Conservation (phyloP, 306 rosid genomes). For the Prunus armeniaca region DNA sequence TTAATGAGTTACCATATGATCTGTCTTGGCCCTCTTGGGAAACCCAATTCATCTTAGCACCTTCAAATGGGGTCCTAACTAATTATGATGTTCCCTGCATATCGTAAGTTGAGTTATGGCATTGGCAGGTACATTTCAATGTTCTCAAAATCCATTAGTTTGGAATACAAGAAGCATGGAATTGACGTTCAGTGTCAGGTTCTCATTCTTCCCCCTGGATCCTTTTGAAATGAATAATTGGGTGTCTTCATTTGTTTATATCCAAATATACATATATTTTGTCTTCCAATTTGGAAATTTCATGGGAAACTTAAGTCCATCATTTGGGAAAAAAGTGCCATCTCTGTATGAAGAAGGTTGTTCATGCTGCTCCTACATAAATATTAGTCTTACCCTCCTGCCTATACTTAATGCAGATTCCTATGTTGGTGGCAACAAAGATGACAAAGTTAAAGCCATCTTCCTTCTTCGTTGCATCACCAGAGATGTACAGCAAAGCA, state of each 20-base stretch:
- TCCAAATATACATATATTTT: neutral
- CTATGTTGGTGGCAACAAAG: slow-evolving; percentile 26
- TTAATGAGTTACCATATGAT: neutral
- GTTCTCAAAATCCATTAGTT: slow-evolving; percentile 14
- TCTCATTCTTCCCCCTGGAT: neutral
- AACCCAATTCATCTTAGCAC: neutral
- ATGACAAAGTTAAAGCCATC: slow-evolving; percentile 14
- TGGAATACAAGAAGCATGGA: slow-evolving; percentile 29
- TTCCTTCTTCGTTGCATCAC: slow-evolving; percentile 15
- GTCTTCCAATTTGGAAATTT: neutral
- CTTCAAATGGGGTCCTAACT: neutral
- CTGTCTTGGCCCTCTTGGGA: neutral
- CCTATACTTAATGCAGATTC: slow-evolving; percentile 17
- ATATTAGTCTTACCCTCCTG: neutral
- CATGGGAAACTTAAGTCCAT: neutral
- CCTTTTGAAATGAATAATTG: no score
- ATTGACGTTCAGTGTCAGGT: slow-evolving; percentile 40
- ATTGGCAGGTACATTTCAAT: slow-evolving; percentile 14
- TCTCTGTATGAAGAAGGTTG: neutral
- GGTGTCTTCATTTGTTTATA: neutral
- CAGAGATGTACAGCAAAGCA: slow-evolving; percentile 28
- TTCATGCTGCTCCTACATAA: neutral
- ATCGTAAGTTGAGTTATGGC: neutral
- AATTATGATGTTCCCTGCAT: neutral
- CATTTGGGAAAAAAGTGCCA: neutral